phyloP scores from a whole-genome alignment of 192 early-diverging fungal species.

The Coemansia sp. region DNA sequence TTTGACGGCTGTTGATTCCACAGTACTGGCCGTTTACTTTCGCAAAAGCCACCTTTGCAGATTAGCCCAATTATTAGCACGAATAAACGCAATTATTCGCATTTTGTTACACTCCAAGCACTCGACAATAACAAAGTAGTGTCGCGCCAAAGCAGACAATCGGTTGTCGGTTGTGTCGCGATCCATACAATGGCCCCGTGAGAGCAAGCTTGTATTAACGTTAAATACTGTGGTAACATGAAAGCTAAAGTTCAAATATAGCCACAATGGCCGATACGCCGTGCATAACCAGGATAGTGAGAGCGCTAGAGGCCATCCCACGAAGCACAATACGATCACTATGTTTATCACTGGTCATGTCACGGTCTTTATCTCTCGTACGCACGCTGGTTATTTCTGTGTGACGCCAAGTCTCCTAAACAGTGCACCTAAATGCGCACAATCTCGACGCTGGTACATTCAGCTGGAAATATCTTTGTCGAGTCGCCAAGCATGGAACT shows the following conservation, averaged over 20 bases:
- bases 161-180: not conserved
- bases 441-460: slow-evolving; percentile 38
- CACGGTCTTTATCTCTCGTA: too few species aligned
- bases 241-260: not conserved
- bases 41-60: not conserved
- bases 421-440: slow-evolving; percentile 23
- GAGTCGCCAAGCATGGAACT: slow-evolving; percentile 16
- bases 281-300: too few species aligned
- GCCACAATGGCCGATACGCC: not conserved
- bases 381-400: too few species aligned
- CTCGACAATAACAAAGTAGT: not conserved
- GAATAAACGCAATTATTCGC: not conserved
- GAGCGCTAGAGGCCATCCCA: not conserved
- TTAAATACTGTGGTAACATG: not conserved
- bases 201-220: not conserved
- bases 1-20: not conserved
- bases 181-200: slow-evolving; percentile 3
- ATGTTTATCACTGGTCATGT: not conserved
- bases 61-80: not conserved
- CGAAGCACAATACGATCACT: slow-evolving; percentile 8
- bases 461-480: slow-evolving; percentile 24
- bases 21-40: not conserved
- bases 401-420: not conserved
- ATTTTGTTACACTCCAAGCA: not conserved
- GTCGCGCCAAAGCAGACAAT: not conserved